These are phyloP conservation scores for Basipetospora chlamydospora DNA, from an alignment of 2,329 filamentous ascomycete species.

Conservation along the genomic window DNA sequence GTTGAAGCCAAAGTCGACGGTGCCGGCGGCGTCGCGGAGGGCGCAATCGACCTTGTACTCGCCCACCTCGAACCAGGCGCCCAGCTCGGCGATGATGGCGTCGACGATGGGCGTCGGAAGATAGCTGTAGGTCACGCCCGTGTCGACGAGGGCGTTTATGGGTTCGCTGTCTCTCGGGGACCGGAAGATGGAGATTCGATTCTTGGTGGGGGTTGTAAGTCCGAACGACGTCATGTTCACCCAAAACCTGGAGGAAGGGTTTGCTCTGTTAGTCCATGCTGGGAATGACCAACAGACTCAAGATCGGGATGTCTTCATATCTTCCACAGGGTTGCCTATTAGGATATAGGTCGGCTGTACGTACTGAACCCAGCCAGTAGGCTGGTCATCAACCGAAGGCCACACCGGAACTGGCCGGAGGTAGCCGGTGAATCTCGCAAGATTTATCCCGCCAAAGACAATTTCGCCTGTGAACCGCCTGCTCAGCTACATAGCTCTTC, in stretches of 20 bases:
- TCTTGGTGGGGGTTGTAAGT: constrained; percentile 15
- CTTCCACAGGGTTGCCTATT: too few species aligned
- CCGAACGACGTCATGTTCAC: constrained; percentile 22
- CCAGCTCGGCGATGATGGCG: constrained; percentile 27
- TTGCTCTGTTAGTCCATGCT: too few species aligned
- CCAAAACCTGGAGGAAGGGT: constrained; percentile 22
- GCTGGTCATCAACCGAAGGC: constrained; percentile 19
- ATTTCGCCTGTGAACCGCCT: constrained; percentile 19
- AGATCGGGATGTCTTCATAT: too few species aligned
- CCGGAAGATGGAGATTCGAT: constrained; percentile 25
- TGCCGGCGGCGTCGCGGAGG: constrained; percentile 20
- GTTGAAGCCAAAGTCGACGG: constrained; percentile 34
- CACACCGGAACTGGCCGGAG: constrained; percentile 18
- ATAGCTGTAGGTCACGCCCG: constrained; percentile 33
- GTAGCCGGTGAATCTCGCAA: constrained; percentile 17
- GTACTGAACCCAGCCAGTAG: constrained; percentile 18
- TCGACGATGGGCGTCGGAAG: constrained; percentile 28
- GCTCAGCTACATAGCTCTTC: too few species aligned
- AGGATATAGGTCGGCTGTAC: constrained; percentile 7
- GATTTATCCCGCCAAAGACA: constrained; percentile 32
- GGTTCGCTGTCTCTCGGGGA: constrained; percentile 27
- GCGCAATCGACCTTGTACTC: constrained; percentile 29
- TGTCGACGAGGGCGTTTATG: constrained; percentile 33
- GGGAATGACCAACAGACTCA: too few species aligned
- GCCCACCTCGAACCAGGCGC: constrained; percentile 20